A percentile compares a stretch with the other conserved stretches of the same genome.
Evolutionary conservation across 306 rosid species (phyloP).

Genomic region (Cajanus cajan): DNA sequence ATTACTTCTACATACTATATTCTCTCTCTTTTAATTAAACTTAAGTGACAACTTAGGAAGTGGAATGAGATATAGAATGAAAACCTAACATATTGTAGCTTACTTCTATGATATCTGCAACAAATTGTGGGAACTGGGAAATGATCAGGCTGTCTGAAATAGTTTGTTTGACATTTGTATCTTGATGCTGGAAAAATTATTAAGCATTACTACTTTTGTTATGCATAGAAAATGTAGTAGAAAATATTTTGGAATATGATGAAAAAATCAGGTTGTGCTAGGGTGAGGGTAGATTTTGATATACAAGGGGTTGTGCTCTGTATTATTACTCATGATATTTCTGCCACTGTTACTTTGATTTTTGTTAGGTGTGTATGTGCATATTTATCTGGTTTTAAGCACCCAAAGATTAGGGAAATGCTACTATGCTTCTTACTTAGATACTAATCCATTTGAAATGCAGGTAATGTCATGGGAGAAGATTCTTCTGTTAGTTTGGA

Average conservation of each 20-base stretch:
- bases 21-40: constrained; percentile 4
- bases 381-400: neutral
- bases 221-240: neutral
- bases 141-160: neutral
- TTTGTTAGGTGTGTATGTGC: neutral
- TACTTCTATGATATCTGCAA: too few relatives aligned
- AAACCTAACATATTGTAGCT: neutral
- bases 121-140: too few relatives aligned
- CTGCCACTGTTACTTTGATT: neutral
- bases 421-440: constrained; percentile 15
- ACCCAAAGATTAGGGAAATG: neutral
- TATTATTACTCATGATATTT: neutral
- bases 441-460: constrained; percentile 8
- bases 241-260: neutral
- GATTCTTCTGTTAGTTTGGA: constrained; percentile 28
- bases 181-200: neutral
- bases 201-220: neutral
- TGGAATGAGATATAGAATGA: neutral
- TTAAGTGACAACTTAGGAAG: neutral
- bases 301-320: neutral
- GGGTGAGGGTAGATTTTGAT: constrained; percentile 13
- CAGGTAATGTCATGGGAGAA: constrained; percentile 49
- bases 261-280: neutral
- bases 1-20: neutral
- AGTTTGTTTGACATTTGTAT: constrained; percentile 9